These are phyloP conservation scores for Thelephora ganbajun DNA, from an alignment of 768 basidiomycete species.

Conservation along the genomic window DNA sequence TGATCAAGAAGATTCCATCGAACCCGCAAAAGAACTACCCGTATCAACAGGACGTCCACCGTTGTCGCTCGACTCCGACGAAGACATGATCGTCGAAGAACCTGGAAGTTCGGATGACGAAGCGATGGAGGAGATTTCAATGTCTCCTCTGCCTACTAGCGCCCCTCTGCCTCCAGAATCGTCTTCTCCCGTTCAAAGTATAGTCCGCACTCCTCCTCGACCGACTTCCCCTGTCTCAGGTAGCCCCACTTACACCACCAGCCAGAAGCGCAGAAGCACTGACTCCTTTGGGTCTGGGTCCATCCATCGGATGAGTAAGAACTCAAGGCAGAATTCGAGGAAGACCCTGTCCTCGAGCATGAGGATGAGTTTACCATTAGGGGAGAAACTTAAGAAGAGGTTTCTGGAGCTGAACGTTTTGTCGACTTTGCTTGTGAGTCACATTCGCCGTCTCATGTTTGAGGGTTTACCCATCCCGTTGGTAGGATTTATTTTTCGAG, in stretches of 20 bases:
- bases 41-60: slow-evolving; percentile 40
- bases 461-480: not conserved
- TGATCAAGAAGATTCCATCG: slow-evolving; percentile 42
- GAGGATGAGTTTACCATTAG: slow-evolving; percentile 35
- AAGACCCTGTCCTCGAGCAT: slow-evolving; percentile 19
- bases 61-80: slow-evolving; percentile 49
- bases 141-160: slow-evolving; percentile 18
- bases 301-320: slow-evolving; percentile 19
- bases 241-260: not conserved
- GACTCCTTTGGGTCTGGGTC: slow-evolving; percentile 14
- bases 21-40: slow-evolving; percentile 56
- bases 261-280: slow-evolving; percentile 15
- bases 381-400: slow-evolving; percentile 67
- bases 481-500: slow-evolving; percentile 85
- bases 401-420: slow-evolving; percentile 68
- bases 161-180: not conserved
- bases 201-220: slow-evolving; percentile 3
- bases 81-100: slow-evolving; percentile 62
- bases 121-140: slow-evolving; percentile 69
- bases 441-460: not conserved
- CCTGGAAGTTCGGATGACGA: slow-evolving; percentile 70
- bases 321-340: slow-evolving; percentile 44
- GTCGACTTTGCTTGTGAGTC: slow-evolving; percentile 59
- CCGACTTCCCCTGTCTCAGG: slow-evolving; percentile 9
- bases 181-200: slow-evolving; percentile 3